Percentiles rank a stretch among this genome's conserved stretches.
Evolutionary conservation across 2,329 filamentous ascomycete species (phyloP).

Genomic region (Tothia fuscella): DNA sequence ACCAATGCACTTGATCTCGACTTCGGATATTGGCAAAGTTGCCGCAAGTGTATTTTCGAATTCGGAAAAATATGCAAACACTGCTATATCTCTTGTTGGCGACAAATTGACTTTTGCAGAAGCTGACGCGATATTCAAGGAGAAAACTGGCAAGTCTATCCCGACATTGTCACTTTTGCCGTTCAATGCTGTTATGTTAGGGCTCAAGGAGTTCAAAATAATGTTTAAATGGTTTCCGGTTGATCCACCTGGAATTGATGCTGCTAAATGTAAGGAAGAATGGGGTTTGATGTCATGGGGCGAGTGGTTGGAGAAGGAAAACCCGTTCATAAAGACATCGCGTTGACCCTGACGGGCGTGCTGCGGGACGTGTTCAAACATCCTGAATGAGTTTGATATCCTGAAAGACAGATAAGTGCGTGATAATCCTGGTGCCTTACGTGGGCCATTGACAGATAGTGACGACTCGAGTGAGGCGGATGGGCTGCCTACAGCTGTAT

Average conservation of each 20-base stretch:
- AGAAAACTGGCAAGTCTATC: background rate
- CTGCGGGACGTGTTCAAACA: no score
- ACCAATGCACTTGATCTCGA: conserved; percentile 2
- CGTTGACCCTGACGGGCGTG: no score
- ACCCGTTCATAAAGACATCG: background rate
- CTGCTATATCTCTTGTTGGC: background rate
- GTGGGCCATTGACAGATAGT: no score
- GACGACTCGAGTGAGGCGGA: no score
- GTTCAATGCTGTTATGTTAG: background rate
- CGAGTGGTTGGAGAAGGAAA: conserved; percentile 1
- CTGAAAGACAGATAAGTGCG: no score
- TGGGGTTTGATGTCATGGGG: conserved; percentile 3
- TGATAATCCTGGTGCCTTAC: no score
- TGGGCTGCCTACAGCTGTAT: no score
- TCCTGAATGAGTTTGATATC: no score
- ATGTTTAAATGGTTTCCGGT: conserved; percentile 4
- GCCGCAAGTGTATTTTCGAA: background rate
- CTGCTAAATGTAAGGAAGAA: background rate
- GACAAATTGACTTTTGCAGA: background rate
- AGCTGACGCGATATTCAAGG: background rate
- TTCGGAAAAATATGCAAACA: background rate
- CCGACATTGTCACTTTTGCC: background rate
- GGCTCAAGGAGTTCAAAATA: background rate
- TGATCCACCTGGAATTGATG: background rate
- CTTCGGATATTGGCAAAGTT: background rate